A percentile compares a stretch with the other conserved stretches of the same genome.
These are phyloP conservation scores for Penicillium corylophilum DNA, from an alignment of 2,329 filamentous ascomycete genomes.

Conservation along the genomic window DNA sequence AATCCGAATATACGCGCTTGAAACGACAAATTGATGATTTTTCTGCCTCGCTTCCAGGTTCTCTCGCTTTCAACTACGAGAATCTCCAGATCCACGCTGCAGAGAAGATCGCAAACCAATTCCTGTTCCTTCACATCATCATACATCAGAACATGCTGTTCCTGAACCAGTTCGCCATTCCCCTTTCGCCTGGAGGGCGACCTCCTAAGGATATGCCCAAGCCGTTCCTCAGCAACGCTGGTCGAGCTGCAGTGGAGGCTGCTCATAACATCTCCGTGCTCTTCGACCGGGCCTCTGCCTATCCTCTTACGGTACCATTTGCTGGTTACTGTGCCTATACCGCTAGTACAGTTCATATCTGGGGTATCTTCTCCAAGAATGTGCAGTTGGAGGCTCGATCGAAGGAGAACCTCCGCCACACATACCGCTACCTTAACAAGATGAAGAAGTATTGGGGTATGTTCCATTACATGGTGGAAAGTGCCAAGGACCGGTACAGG, in stretches of 20 bases:
- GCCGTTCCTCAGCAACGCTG: constrained; percentile 73
- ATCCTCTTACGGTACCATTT: constrained; percentile 84
- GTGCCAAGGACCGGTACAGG: constrained; percentile 83
- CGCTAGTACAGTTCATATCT: constrained; percentile 90
- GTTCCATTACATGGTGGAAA: constrained; percentile 96
- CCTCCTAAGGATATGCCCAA: constrained; percentile 70
- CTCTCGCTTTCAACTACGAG: constrained; percentile 72
- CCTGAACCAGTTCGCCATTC: constrained; percentile 81
- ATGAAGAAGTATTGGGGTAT: constrained; percentile 99
- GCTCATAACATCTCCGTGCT: constrained; percentile 84
- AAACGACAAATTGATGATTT: constrained; percentile 71
- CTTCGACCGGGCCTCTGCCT: constrained; percentile 74
- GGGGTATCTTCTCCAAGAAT: constrained; percentile 86
- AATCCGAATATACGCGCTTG: constrained; percentile 73
- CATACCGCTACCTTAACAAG: constrained; percentile 84
- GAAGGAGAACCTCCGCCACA: constrained; percentile 80
- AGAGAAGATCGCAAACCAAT: constrained; percentile 84
- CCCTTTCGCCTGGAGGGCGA: constrained; percentile 63
- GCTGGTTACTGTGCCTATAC: constrained; percentile 93
- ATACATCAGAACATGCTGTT: constrained; percentile 89
- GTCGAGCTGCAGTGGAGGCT: constrained; percentile 73
- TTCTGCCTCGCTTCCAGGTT: constrained; percentile 65
- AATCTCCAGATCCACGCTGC: constrained; percentile 83
- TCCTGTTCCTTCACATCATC: constrained; percentile 85
- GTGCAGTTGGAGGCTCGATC: constrained; percentile 70